A percentile compares a stretch with the other conserved stretches of the same genome.
Evolutionary conservation across 1,284 basidiomycete species (phyloP).

Genomic region (Agroathelia rolfsii): DNA sequence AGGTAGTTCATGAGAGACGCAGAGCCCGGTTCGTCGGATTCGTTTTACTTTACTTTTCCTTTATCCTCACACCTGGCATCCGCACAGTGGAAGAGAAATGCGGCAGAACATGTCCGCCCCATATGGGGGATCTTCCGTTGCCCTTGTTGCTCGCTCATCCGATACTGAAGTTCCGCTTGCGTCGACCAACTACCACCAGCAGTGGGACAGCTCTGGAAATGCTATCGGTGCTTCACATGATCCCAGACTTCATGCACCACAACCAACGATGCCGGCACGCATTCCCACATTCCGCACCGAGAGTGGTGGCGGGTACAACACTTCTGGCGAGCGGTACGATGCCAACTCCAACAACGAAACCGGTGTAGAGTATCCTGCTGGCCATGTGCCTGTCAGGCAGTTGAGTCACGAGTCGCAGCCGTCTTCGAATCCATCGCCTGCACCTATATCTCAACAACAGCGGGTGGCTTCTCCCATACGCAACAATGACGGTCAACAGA

Average conservation of each 20-base stretch:
- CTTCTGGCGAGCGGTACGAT: slow-evolving; percentile 7
- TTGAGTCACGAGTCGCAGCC: no score
- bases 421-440: no score
- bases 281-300: slow-evolving; percentile 1
- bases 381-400: slow-evolving; percentile 11
- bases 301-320: neutral
- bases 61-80: slow-evolving; percentile 14
- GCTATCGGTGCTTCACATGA: slow-evolving; percentile 26
- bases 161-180: slow-evolving; percentile 33
- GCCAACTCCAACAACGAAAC: neutral
- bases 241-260: slow-evolving; percentile 25
- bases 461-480: no score
- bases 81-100: slow-evolving; percentile 22
- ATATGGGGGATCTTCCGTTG: slow-evolving; percentile 17
- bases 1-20: slow-evolving; percentile 65
- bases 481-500: no score
- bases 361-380: slow-evolving; percentile 9
- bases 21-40: slow-evolving; percentile 40
- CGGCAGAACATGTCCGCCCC: slow-evolving; percentile 21
- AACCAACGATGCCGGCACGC: slow-evolving; percentile 19
- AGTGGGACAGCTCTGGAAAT: slow-evolving; percentile 26
- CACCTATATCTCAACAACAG: no score
- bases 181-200: slow-evolving; percentile 22
- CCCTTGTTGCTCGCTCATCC: slow-evolving; percentile 28
- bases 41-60: neutral